Percentiles rank a stretch among this genome's conserved stretches.
phyloP scores from a whole-genome alignment of 805 yeast genomes.

The Candida vaughaniae region DNA sequence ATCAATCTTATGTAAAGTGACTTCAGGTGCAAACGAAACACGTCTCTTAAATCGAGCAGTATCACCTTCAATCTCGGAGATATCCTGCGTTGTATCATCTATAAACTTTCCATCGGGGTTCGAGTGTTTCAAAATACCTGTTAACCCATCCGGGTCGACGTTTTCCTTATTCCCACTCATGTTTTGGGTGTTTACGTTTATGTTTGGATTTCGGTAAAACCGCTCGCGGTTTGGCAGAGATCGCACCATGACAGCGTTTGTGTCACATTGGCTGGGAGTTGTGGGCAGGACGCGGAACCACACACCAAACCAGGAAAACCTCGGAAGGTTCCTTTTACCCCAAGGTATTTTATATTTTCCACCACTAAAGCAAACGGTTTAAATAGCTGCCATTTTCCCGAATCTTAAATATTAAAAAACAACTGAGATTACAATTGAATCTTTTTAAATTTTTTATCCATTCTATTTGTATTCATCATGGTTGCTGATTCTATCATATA shows the following conservation, averaged over 20 bases:
- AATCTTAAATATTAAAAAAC: too few species aligned
- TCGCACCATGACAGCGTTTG: not conserved
- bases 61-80: slow-evolving; percentile 1
- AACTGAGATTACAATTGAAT: too few species aligned
- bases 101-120: not conserved
- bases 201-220: not conserved
- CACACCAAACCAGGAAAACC: slow-evolving; percentile 3
- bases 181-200: slow-evolving; percentile 4
- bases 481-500: slow-evolving; percentile 56
- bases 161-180: slow-evolving; percentile 14
- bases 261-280: not conserved
- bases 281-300: not conserved
- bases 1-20: slow-evolving; percentile 59
- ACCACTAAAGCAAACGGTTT: slow-evolving; percentile 3
- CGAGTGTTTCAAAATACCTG: slow-evolving; percentile 8
- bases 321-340: slow-evolving; percentile 11
- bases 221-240: slow-evolving; percentile 1
- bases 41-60: slow-evolving; percentile 36
- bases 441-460: too few species aligned
- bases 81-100: not conserved
- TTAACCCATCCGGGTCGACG: slow-evolving; percentile 11
- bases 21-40: slow-evolving; percentile 78
- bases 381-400: slow-evolving; percentile 6
- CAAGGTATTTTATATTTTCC: too few species aligned
- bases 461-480: slow-evolving; percentile 11